Evolutionary conservation across 2,329 filamentous ascomycete genomes (phyloP).

Genomic region (Cryphonectria naterciae): DNA sequence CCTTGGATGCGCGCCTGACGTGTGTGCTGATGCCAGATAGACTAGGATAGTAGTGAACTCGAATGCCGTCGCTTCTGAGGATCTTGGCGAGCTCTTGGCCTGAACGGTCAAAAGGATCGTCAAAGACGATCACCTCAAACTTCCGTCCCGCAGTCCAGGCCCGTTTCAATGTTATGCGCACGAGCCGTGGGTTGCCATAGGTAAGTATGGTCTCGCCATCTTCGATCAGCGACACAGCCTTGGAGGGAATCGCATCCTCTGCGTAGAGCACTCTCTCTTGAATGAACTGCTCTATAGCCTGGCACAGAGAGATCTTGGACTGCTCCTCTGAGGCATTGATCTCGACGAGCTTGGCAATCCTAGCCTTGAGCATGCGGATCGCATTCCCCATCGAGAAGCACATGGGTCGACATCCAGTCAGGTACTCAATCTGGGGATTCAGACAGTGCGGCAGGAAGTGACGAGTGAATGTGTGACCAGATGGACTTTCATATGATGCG

Average conservation of each 20-base stretch:
- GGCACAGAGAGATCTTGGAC: constrained; percentile 78
- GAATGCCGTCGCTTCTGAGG: constrained; percentile 69
- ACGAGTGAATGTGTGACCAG: constrained; percentile 80
- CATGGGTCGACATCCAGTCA: constrained; percentile 92
- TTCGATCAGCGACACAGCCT: constrained; percentile 74
- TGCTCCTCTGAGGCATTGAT: constrained; percentile 80
- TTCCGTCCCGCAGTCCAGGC: constrained; percentile 71
- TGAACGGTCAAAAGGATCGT: constrained; percentile 62
- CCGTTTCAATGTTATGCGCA: constrained; percentile 78
- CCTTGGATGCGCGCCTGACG: constrained; percentile 67
- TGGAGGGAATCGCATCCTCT: constrained; percentile 80
- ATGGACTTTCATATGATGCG: constrained; percentile 86
- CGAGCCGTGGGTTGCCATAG: constrained; percentile 83
- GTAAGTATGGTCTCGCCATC: constrained; percentile 84
- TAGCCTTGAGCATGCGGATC: constrained; percentile 90
- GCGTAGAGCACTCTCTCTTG: constrained; percentile 87
- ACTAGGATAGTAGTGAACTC: constrained; percentile 78
- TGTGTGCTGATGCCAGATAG: constrained; percentile 76
- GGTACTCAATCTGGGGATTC: constrained; percentile 92
- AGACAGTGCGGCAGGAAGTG: constrained; percentile 91
- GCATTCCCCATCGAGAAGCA: constrained; percentile 97
- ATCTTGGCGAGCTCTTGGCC: constrained; percentile 67
- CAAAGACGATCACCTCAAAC: constrained; percentile 85
- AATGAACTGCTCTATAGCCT: constrained; percentile 87
- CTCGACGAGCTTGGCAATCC: constrained; percentile 82